Conservation (phyloP, 2,329 filamentous ascomycete genomes). For the Colletotrichum scovillei region DNA sequence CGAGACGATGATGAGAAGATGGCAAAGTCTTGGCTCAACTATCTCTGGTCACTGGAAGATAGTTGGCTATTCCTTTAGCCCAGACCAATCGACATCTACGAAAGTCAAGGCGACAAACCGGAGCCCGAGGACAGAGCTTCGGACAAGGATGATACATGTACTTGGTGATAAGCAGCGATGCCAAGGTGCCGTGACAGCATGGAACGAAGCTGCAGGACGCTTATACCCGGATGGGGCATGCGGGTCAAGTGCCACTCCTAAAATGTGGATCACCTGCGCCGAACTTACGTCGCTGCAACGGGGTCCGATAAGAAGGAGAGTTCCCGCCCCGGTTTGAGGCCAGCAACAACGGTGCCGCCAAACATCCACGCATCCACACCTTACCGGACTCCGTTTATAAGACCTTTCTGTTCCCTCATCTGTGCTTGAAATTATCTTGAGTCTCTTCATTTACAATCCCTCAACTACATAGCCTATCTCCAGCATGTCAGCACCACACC, state of each 20-base stretch:
- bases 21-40: conserved; percentile 11
- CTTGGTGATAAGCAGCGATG: background rate
- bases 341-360: background rate
- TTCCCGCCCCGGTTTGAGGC: conserved; percentile 26
- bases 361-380: background rate
- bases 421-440: background rate
- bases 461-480: background rate
- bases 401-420: background rate
- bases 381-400: background rate
- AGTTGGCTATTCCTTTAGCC: conserved; percentile 25
- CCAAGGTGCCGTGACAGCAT: background rate
- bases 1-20: background rate
- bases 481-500: conserved; percentile 52
- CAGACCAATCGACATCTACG: background rate
- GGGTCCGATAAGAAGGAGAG: conserved; percentile 8
- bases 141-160: background rate
- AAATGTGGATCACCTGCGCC: conserved; percentile 19
- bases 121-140: background rate
- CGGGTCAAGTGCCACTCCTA: conserved; percentile 20
- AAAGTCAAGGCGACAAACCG: background rate
- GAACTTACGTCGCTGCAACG: conserved; percentile 8
- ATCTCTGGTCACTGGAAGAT: conserved; percentile 24
- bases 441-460: background rate
- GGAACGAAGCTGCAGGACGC: conserved; percentile 9
- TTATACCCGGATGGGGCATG: conserved; percentile 17